A percentile compares a stretch with the other conserved stretches of the same genome.
phyloP scores from a whole-genome alignment of 2,329 filamentous ascomycete genomes.

The Aspergillus cejpii region DNA sequence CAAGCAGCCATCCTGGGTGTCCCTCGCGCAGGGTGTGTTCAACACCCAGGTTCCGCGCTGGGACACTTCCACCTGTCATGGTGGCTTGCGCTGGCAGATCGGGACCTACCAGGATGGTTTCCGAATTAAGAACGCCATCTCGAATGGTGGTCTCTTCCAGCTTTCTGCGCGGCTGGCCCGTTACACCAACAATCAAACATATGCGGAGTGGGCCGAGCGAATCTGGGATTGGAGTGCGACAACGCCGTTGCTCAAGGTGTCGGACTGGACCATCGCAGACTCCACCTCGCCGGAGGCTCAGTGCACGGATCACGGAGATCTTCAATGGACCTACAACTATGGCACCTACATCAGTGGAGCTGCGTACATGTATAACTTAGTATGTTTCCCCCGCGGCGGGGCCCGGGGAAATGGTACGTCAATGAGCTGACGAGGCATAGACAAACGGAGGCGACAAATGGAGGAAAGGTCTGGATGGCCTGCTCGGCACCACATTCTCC shows the following conservation, averaged over 20 bases:
- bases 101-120: conserved; percentile 68
- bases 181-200: conserved; percentile 73
- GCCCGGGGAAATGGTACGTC: conserved; percentile 7
- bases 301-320: conserved; percentile 48
- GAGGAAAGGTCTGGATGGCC: conserved; percentile 51
- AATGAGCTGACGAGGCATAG: conserved; percentile 20
- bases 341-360: conserved; percentile 52
- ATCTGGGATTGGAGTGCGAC: conserved; percentile 54
- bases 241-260: conserved; percentile 47
- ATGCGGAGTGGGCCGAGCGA: conserved; percentile 68
- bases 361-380: conserved; percentile 52
- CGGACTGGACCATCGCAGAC: conserved; percentile 52
- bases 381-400: conserved; percentile 20
- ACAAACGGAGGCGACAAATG: conserved; percentile 46
- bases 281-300: conserved; percentile 45
- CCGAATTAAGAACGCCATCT: conserved; percentile 53
- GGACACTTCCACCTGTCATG: conserved; percentile 60
- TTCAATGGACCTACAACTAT: conserved; percentile 55
- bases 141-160: conserved; percentile 54
- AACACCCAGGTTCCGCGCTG: conserved; percentile 68
- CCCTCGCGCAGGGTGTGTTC: conserved; percentile 70
- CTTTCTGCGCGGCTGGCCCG: conserved; percentile 61
- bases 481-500: conserved; percentile 47
- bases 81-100: conserved; percentile 81
- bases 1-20: conserved; percentile 65